Conservation (phyloP, 1,284 basidiomycete species). For the Sanghuangporus sanghuang region DNA sequence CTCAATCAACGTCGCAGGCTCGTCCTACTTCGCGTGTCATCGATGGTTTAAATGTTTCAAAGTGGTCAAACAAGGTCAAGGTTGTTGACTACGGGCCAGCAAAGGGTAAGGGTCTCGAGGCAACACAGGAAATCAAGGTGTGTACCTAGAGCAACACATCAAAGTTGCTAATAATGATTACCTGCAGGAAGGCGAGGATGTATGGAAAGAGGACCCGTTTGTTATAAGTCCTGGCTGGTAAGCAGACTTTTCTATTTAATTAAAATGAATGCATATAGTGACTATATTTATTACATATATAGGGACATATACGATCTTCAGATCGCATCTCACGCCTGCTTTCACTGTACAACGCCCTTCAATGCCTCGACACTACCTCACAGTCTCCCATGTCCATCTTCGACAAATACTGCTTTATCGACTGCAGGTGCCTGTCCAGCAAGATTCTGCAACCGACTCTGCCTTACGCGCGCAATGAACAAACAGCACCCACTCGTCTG, state of each 20-base stretch:
- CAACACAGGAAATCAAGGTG: constrained; percentile 49
- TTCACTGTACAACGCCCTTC: constrained; percentile 63
- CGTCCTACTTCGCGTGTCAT: constrained; percentile 65
- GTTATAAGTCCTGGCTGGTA: constrained; percentile 69
- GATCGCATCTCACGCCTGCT: constrained; percentile 49
- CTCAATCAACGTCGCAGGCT: constrained; percentile 22
- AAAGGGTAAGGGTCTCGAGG: constrained; percentile 84
- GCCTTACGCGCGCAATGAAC: constrained; percentile 50
- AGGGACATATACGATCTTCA: constrained; percentile 74
- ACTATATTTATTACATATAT: constrained; percentile 1
- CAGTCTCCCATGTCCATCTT: constrained; percentile 44
- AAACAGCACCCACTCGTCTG: constrained; percentile 73
- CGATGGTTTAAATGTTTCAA: constrained; percentile 53
- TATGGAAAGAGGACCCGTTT: constrained; percentile 83
- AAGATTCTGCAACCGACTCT: constrained; percentile 77
- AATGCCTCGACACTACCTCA: constrained; percentile 36
- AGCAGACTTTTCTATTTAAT: constrained; percentile 21
- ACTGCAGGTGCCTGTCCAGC: constrained; percentile 41
- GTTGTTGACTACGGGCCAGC: constrained; percentile 64
- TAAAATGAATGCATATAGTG: constrained; percentile 1
- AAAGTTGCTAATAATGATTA: neutral
- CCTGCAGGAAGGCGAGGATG: constrained; percentile 56
- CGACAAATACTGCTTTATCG: constrained; percentile 29
- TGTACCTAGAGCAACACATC: neutral
- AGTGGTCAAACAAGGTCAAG: constrained; percentile 60